Percentiles rank a stretch among this genome's conserved stretches.
phyloP scores from a whole-genome alignment of 805 yeast genomes.

The Tetrapisispora pingtungensis region DNA sequence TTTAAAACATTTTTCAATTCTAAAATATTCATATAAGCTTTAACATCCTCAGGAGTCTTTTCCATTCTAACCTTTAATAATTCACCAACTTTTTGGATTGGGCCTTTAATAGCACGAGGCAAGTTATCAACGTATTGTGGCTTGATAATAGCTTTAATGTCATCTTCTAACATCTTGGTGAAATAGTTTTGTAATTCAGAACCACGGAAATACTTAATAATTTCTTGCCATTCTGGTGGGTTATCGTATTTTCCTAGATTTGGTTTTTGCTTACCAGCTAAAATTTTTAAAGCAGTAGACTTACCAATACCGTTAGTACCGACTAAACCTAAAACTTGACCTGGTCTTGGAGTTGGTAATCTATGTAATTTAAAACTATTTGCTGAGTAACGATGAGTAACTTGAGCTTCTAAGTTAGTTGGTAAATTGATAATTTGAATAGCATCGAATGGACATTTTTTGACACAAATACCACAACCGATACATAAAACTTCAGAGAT shows the following conservation, averaged over 20 bases:
- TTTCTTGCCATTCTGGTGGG: slow-evolving; percentile 97
- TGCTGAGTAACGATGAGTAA: slow-evolving; percentile 95
- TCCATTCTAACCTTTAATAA: slow-evolving; percentile 69
- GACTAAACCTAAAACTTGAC: slow-evolving; percentile 94
- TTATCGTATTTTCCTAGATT: slow-evolving; percentile 88
- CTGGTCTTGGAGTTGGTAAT: slow-evolving; percentile 97
- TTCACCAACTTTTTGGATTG: slow-evolving; percentile 76
- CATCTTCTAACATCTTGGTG: slow-evolving; percentile 86
- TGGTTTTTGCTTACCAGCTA: slow-evolving; percentile 96
- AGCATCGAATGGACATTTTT: slow-evolving; percentile 97
- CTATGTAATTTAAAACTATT: slow-evolving; percentile 95
- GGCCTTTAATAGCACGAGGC: slow-evolving; percentile 92
- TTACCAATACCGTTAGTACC: slow-evolving; percentile 99
- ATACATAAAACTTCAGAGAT: slow-evolving; percentile 90
- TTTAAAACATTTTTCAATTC: slow-evolving; percentile 68
- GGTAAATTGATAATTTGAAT: slow-evolving; percentile 93
- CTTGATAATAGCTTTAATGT: slow-evolving; percentile 92
- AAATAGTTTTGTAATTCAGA: slow-evolving; percentile 94
- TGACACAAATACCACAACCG: slow-evolving; percentile 99
- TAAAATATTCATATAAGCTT: slow-evolving; percentile 54
- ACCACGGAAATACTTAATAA: slow-evolving; percentile 86
- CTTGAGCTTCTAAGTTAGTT: slow-evolving; percentile 83
- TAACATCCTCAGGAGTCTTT: slow-evolving; percentile 51
- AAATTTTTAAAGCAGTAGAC: slow-evolving; percentile 90
- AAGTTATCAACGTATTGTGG: slow-evolving; percentile 98